Conservation (phyloP, 2,329 filamentous ascomycete genomes). For the Ustilaginoidea virens region DNA sequence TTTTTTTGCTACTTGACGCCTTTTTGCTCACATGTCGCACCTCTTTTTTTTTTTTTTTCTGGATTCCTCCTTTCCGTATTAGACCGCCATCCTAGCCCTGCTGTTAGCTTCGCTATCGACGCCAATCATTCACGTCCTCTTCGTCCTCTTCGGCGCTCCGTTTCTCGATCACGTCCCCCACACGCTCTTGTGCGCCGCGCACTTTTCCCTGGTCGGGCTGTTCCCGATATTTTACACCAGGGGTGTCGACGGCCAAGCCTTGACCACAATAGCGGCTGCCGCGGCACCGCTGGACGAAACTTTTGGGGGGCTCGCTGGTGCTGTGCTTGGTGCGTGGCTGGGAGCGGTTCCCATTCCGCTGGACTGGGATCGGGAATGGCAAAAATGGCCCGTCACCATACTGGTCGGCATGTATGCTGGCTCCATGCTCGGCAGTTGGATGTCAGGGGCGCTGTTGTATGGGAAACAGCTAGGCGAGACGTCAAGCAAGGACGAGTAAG, state of each 20-base stretch:
- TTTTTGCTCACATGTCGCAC: too few species aligned
- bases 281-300: conserved; percentile 66
- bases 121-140: conserved; percentile 41
- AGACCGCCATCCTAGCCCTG: conserved; percentile 31
- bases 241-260: conserved; percentile 56
- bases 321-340: conserved; percentile 71
- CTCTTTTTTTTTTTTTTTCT: neutral
- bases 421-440: conserved; percentile 52
- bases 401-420: conserved; percentile 70
- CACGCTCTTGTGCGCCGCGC: conserved; percentile 66
- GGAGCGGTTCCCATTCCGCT: conserved; percentile 90
- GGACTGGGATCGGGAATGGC: conserved; percentile 99
- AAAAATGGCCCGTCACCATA: conserved; percentile 92
- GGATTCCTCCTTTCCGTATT: neutral
- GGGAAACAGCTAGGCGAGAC: conserved; percentile 24
- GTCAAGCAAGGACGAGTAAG: conserved; percentile 15
- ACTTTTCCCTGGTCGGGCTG: conserved; percentile 64
- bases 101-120: conserved; percentile 56
- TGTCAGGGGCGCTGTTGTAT: conserved; percentile 36
- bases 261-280: conserved; percentile 53
- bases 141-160: conserved; percentile 85
- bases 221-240: conserved; percentile 77
- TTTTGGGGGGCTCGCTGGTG: conserved; percentile 69
- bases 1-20: too few species aligned
- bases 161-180: conserved; percentile 65